phyloP scores from a whole-genome alignment of 2,329 filamentous ascomycete species.

The Diaporthe australafricana region DNA sequence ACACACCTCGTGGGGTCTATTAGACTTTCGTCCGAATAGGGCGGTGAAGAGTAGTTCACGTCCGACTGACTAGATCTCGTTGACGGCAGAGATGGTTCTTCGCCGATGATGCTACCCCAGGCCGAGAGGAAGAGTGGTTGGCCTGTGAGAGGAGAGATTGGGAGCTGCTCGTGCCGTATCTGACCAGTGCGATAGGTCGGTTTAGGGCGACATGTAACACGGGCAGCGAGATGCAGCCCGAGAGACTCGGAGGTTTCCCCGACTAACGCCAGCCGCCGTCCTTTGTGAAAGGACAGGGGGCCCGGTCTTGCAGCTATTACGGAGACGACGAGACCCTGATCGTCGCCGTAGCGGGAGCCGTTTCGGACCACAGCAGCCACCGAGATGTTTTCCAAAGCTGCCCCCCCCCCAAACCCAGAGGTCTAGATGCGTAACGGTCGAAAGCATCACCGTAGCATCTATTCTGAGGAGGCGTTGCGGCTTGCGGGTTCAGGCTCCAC shows the following conservation, averaged over 20 bases:
- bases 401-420: conserved; percentile 3
- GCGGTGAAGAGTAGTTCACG: conserved; percentile 29
- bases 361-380: conserved; percentile 10
- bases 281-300: conserved; percentile 2
- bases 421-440: conserved; percentile 13
- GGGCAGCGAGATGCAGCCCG: not conserved
- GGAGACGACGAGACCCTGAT: conserved; percentile 29
- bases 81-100: conserved; percentile 11
- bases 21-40: conserved; percentile 29
- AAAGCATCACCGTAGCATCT: conserved; percentile 28
- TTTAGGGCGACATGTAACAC: conserved; percentile 8
- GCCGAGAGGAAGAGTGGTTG: not conserved
- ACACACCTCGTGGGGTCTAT: conserved; percentile 24
- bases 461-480: not conserved
- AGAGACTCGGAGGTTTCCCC: conserved; percentile 17
- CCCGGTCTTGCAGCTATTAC: conserved; percentile 11
- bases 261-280: conserved; percentile 17
- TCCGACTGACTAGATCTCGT: conserved; percentile 19
- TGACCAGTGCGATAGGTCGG: not conserved
- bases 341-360: conserved; percentile 26
- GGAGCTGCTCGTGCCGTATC: conserved; percentile 14
- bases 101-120: not conserved
- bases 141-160: conserved; percentile 7
- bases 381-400: conserved; percentile 8
- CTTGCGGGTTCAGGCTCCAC: not conserved